Evolutionary conservation across 768 basidiomycete species (phyloP), one percentile per base, ranked within the genome.

Genomic region (Pleurotus cornucopiae): DNA sequence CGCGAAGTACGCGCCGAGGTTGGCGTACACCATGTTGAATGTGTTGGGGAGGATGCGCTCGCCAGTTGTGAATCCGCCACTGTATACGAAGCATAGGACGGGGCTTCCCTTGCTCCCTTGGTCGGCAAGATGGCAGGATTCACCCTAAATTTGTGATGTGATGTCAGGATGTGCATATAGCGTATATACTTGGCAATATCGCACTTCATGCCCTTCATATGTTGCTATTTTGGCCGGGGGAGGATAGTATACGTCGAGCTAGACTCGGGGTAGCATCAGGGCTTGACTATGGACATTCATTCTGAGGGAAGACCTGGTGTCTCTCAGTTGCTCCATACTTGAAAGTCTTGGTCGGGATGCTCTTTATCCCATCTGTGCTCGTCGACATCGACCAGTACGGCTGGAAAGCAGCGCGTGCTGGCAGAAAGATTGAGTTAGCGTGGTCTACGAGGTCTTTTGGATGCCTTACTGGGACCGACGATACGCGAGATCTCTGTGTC

Each of bases 161-260:
- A 20, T 20, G 20, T 20, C 20, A 20, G 20, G 20, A 20, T 20
- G 20, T 20, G 20, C 20, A 20, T 20, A 20, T 20, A 20, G 20
- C 20, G 20, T 20, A 20, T 20, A 20, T 20, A 20, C 20, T 20
- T 20, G 20, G 20, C 20, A 20, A 20, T 20, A 20, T 20, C 20
- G 20, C 20, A 20, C 20, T 20, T 20, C 20, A 20, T 20, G 20
- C 20, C 20, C 20, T 20, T 20, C 20, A 20, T 20, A 20, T 20
- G 67, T 70, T 5, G 64, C 61, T 9, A 63, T 57, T 4, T 64
- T 49, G 2, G 69, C 37, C 1, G 71, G 59, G 2, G 64, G 53
- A 0, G 83, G 86, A 61, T 84, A 88, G 64, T 88, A 89, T 0
- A 88, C 71, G 61, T 88, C 87, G 26, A 88, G 76, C 85, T 89